A percentile compares a stretch with the other conserved stretches of the same genome.
These are phyloP conservation scores for Fusarium avenaceum DNA, from an alignment of 2,329 filamentous ascomycete species.

Conservation along the genomic window DNA sequence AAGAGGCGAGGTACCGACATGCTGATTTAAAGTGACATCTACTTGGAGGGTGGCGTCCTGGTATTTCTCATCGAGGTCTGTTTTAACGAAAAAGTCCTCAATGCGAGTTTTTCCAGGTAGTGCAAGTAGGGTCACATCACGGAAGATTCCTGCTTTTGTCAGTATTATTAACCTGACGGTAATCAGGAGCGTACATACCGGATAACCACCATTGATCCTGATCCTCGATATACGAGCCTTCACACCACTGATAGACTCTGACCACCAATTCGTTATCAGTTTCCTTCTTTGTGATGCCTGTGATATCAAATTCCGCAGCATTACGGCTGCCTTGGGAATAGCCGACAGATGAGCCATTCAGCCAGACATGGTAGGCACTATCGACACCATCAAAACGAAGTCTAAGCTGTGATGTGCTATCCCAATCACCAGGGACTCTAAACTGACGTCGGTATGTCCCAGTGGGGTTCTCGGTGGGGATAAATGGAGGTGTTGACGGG, in stretches of 20 bases:
- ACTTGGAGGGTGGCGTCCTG: neutral
- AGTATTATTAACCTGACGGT: fast-evolving
- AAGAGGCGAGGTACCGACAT: fast-evolving
- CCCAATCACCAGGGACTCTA: neutral
- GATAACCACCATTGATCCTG: constrained; percentile 32
- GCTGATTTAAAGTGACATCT: fast-evolving
- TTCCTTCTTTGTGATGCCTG: neutral
- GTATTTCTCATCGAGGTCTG: neutral
- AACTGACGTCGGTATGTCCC: constrained; percentile 13
- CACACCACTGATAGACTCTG: constrained; percentile 19
- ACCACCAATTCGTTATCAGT: constrained; percentile 10
- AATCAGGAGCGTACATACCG: neutral
- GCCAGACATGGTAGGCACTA: constrained; percentile 22
- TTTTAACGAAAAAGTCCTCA: constrained; percentile 23
- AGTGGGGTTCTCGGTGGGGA: constrained; percentile 16
- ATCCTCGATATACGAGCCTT: constrained; percentile 18
- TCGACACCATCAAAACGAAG: constrained; percentile 22
- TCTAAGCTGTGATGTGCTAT: constrained; percentile 3
- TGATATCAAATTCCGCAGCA: constrained; percentile 11
- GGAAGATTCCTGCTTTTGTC: constrained; percentile 1
- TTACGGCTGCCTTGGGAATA: constrained; percentile 26
- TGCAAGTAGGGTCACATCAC: constrained; percentile 15
- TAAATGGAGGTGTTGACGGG: constrained; percentile 18
- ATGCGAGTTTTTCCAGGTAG: neutral
- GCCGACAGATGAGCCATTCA: constrained; percentile 12